Conservation (phyloP, 495 filamentous ascomycete genomes). For the Xylaria telfairii region DNA sequence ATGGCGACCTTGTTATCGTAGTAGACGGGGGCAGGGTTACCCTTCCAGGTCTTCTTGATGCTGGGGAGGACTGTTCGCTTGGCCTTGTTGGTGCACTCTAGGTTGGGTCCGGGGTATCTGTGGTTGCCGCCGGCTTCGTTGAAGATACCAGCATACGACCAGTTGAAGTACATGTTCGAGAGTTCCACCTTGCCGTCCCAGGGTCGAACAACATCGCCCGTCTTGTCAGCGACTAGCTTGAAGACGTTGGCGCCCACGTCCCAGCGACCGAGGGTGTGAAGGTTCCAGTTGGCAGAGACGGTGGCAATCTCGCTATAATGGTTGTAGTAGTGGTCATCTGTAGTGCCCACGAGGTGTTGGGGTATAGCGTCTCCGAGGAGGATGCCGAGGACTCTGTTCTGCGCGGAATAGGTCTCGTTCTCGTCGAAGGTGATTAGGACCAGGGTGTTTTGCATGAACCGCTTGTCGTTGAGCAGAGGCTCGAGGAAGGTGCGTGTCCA, state of each 20-base stretch:
- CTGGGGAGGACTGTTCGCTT: constrained; percentile 47
- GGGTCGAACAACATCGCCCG: constrained; percentile 43
- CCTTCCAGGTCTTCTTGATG: constrained; percentile 47
- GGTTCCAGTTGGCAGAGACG: constrained; percentile 65
- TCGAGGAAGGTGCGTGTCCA: constrained; percentile 66
- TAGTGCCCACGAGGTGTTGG: constrained; percentile 60
- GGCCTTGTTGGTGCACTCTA: constrained; percentile 34
- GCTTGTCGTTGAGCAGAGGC: constrained; percentile 65
- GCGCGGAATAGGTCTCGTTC: constrained; percentile 58
- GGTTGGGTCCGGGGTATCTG: constrained; percentile 46
- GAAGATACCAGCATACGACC: constrained; percentile 55
- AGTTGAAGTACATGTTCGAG: constrained; percentile 50
- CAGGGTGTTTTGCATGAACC: constrained; percentile 73
- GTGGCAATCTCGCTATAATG: constrained; percentile 74
- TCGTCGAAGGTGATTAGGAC: constrained; percentile 75
- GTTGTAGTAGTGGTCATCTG: constrained; percentile 70
- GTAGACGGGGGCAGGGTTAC: constrained; percentile 41
- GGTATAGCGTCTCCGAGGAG: constrained; percentile 73
- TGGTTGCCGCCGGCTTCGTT: constrained; percentile 41
- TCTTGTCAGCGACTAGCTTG: constrained; percentile 49
- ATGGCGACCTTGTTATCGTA: constrained; percentile 50
- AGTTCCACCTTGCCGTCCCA: constrained; percentile 43
- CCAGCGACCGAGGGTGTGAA: constrained; percentile 53
- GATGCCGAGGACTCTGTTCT: constrained; percentile 64
- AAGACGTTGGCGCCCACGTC: constrained; percentile 64